Conservation (phyloP, 441 rosid genomes). For the Lepidium campestre region DNA sequence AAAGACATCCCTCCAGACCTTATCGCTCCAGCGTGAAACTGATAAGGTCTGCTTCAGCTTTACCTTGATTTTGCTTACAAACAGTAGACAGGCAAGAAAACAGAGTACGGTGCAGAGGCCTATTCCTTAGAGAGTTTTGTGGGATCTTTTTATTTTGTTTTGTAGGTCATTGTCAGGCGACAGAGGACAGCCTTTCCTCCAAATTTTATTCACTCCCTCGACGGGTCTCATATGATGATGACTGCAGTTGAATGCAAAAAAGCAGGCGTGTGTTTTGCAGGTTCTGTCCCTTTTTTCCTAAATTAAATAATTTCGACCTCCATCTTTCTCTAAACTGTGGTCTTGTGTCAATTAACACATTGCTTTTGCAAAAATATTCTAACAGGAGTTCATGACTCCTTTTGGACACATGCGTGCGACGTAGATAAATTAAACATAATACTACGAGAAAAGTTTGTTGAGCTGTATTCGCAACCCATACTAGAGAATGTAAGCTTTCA, state of each 20-base stretch:
- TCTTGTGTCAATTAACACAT: slow-evolving; percentile 21
- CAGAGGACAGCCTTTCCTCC: slow-evolving; percentile 99
- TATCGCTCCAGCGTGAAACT: slow-evolving; percentile 84
- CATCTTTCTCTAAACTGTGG: background rate
- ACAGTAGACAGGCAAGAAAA: background rate
- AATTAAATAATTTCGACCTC: background rate
- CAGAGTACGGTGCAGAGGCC: background rate
- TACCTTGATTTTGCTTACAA: slow-evolving; percentile 6
- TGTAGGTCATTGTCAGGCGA: slow-evolving; percentile 70
- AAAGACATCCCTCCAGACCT: slow-evolving; percentile 90
- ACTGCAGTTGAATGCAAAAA: slow-evolving; percentile 91
- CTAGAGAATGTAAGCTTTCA: slow-evolving; percentile 75
- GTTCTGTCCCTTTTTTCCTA: slow-evolving; percentile 32
- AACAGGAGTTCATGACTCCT: slow-evolving; percentile 98
- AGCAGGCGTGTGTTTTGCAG: slow-evolving; percentile 92
- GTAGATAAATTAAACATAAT: slow-evolving; percentile 83
- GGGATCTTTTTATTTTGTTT: background rate
- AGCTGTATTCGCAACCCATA: slow-evolving; percentile 81
- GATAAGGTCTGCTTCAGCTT: slow-evolving; percentile 53
- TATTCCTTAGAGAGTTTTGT: slow-evolving; percentile 1
- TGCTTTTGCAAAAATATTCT: slow-evolving; percentile 8
- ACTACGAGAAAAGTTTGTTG: slow-evolving; percentile 87
- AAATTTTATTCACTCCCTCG: slow-evolving; percentile 97
- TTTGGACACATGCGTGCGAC: slow-evolving; percentile 97
- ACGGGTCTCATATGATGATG: slow-evolving; percentile 99